Evolutionary conservation across 164 flowering plant genomes (phyloP).

Genomic region (Echeveria elegans): DNA sequence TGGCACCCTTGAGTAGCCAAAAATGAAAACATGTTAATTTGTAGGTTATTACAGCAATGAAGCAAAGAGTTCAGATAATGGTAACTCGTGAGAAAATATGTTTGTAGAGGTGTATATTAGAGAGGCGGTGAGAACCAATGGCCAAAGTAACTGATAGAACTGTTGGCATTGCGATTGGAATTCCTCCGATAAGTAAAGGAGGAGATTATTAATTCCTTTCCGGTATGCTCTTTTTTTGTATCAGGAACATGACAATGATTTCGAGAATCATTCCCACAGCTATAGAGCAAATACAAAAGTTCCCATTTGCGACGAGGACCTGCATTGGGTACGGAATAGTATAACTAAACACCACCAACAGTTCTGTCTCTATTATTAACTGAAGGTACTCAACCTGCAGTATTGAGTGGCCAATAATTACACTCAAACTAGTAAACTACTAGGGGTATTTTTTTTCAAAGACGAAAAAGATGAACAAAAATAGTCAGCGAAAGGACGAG

Average conservation of each 20-base stretch:
- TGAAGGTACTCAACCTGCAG: background rate
- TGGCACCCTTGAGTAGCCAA: conserved; percentile 51
- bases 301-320: conserved; percentile 86
- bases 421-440: background rate
- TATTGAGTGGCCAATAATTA: background rate
- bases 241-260: conserved; percentile 77
- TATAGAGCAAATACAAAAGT: conserved; percentile 86
- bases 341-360: background rate
- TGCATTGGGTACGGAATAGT: conserved; percentile 18
- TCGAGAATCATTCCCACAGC: conserved; percentile 79
- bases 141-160: conserved; percentile 86
- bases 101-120: conserved; percentile 24
- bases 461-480: background rate
- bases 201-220: conserved; percentile 72
- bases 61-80: background rate
- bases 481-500: background rate
- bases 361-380: background rate
- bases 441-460: background rate
- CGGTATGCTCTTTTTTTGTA: conserved; percentile 68
- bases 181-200: conserved; percentile 80
- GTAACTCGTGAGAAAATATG: background rate
- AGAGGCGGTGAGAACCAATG: conserved; percentile 82
- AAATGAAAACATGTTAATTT: background rate
- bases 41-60: background rate
- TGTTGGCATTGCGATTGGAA: conserved; percentile 90